Evolutionary conservation across 352 stramenopile species (phyloP), one percentile per base, ranked within the genome.

Genomic region (Globisporangium echinulatum): DNA sequence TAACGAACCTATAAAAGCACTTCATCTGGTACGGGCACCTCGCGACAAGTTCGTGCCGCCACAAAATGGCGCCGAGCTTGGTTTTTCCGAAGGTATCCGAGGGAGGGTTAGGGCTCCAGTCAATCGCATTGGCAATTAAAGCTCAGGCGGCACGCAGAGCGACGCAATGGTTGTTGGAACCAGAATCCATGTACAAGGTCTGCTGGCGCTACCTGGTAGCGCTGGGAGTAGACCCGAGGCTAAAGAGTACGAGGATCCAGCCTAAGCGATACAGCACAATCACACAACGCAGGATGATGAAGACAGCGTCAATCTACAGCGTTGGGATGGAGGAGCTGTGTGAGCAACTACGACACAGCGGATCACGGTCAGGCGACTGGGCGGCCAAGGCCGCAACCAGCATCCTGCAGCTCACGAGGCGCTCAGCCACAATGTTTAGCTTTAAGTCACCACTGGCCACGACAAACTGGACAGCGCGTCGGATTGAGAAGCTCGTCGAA

Each of bases 1-100:
- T 61, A 1, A 37, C 40, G 36, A 61, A 61, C 15, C 6, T 61
- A 7, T 46, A 61, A 49, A 61, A 61, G 33, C 10, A 61, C 15
- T 61, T 54, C 55, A 3, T 61, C 2, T 61, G 55, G 55, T 19
- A 49, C 36, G 43, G 7, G 13, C 8, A 10, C 8, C 43, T 48
- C 7, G 7, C 43, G 9, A 48, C 49, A 25, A 4, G 36, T 6
- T n/a, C 49, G 14, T 71, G 25, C 10, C 6, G 49, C 6, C 49
- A 54, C 49, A 54, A 54, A 13, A 15, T 54, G 36, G 10, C 49
- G 17, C 49, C 49, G 36, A 40, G 25, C 10, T 7, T 54, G 25
- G 49, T 54, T 4, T 40, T n/a, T n/a, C 5, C 36, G 10, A 6
- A 6, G 3, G 6, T 37, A 54, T 3, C 7, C 4, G 3, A 54